phyloP scores from a whole-genome alignment of 2,329 filamentous ascomycete genomes.

The Cephalotrichum gorgonifer region DNA sequence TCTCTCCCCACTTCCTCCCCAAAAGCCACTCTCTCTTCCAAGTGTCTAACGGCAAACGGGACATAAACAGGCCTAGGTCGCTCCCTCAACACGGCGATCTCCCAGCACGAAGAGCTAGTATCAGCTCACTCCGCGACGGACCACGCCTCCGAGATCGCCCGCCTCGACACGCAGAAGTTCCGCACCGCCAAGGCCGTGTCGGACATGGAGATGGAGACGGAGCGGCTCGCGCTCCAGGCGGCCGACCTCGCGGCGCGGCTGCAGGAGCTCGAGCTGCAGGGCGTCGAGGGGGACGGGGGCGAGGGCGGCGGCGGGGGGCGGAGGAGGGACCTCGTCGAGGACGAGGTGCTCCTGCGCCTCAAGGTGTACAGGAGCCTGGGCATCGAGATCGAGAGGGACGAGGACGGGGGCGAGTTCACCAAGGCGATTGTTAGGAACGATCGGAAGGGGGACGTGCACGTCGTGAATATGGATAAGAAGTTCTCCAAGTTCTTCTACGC shows the following conservation, averaged over 20 bases:
- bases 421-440: constrained; percentile 80
- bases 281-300: constrained; percentile 56
- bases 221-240: constrained; percentile 72
- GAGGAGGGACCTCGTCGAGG: constrained; percentile 39
- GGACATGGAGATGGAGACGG: constrained; percentile 89
- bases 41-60: too few species aligned
- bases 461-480: constrained; percentile 88
- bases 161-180: constrained; percentile 89
- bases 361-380: constrained; percentile 87
- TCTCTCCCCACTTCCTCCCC: too few species aligned
- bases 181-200: constrained; percentile 83
- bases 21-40: too few species aligned
- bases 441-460: constrained; percentile 82
- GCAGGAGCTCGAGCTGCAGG: constrained; percentile 77
- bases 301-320: constrained; percentile 20
- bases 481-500: constrained; percentile 88
- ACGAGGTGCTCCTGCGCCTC: constrained; percentile 62
- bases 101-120: constrained; percentile 69
- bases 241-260: constrained; percentile 65
- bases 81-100: constrained; percentile 61
- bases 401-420: constrained; percentile 65
- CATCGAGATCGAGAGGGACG: constrained; percentile 75
- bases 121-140: constrained; percentile 64
- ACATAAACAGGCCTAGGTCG: constrained; percentile 50
- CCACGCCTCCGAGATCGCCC: constrained; percentile 75